A percentile compares a stretch with the other conserved stretches of the same genome.
Conservation (phyloP, 2,329 filamentous ascomycete species). For the Trichoderma arundinaceum region DNA sequence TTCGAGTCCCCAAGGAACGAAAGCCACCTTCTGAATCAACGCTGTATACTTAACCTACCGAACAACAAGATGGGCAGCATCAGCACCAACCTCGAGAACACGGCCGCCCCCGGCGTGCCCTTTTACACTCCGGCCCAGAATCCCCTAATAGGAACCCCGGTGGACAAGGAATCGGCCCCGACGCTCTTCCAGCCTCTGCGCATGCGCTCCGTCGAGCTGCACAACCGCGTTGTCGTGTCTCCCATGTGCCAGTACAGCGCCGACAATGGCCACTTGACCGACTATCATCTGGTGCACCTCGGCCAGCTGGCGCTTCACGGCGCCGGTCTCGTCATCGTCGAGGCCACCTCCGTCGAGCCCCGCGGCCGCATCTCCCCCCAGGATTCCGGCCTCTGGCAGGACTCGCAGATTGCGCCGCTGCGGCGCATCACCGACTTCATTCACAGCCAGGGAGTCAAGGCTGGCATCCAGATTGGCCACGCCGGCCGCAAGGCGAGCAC, state of each 20-base stretch:
- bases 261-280: conserved; percentile 70
- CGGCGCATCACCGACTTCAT: conserved; percentile 76
- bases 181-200: conserved; percentile 63
- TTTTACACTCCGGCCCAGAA: conserved; percentile 62
- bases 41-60: not conserved
- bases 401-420: conserved; percentile 77
- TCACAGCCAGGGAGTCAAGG: conserved; percentile 77
- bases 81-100: conserved; percentile 40
- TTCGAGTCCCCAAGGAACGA: too few relatives aligned
- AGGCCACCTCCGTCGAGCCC: conserved; percentile 76
- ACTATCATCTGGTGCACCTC: conserved; percentile 83
- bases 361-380: conserved; percentile 84
- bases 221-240: conserved; percentile 63
- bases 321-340: conserved; percentile 73
- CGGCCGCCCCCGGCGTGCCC: conserved; percentile 52
- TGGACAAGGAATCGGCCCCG: conserved; percentile 50
- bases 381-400: conserved; percentile 81
- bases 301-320: conserved; percentile 80
- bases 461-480: conserved; percentile 81
- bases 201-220: conserved; percentile 58
- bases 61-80: conserved; percentile 30
- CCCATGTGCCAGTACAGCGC: conserved; percentile 68
- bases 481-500: conserved; percentile 74
- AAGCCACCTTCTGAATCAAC: too few relatives aligned
- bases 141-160: conserved; percentile 56